These are phyloP conservation scores for Trichocladium uniseriatum DNA, from an alignment of 495 filamentous ascomycete species.

Conservation along the genomic window DNA sequence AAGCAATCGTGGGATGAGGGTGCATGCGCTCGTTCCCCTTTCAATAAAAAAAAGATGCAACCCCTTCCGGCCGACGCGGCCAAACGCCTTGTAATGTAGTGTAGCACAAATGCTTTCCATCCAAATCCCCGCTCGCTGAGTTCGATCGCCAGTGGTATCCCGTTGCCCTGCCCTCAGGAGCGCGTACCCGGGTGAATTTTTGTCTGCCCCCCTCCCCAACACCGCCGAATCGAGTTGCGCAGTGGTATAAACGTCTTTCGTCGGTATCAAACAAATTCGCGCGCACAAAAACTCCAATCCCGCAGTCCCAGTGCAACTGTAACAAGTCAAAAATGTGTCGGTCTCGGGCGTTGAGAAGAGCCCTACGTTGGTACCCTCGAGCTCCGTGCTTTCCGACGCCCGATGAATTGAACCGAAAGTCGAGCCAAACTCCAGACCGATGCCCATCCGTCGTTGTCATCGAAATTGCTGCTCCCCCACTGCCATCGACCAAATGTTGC, in stretches of 20 bases:
- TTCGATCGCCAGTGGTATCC: background rate
- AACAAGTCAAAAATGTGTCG: background rate
- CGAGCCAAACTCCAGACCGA: background rate
- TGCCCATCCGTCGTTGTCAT: no score
- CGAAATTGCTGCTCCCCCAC: no score
- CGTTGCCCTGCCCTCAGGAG: background rate
- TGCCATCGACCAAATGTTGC: no score
- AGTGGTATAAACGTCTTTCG: conserved; percentile 6
- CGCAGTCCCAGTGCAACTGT: background rate
- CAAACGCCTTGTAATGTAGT: background rate
- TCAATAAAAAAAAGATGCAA: background rate
- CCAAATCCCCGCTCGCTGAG: background rate
- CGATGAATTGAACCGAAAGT: background rate
- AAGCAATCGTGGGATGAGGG: no score
- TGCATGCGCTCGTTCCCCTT: background rate
- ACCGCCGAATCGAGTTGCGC: conserved; percentile 1
- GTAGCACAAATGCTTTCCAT: conserved; percentile 1
- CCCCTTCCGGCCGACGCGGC: conserved; percentile 1
- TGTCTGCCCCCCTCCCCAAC: background rate
- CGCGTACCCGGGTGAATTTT: background rate
- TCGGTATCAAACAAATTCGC: background rate
- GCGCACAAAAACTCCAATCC: conserved; percentile 1
- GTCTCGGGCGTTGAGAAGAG: background rate
- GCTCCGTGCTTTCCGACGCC: background rate
- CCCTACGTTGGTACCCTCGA: background rate